Evolutionary conservation across 331 rosid species (phyloP).

Genomic region (Dryas integrifolia): DNA sequence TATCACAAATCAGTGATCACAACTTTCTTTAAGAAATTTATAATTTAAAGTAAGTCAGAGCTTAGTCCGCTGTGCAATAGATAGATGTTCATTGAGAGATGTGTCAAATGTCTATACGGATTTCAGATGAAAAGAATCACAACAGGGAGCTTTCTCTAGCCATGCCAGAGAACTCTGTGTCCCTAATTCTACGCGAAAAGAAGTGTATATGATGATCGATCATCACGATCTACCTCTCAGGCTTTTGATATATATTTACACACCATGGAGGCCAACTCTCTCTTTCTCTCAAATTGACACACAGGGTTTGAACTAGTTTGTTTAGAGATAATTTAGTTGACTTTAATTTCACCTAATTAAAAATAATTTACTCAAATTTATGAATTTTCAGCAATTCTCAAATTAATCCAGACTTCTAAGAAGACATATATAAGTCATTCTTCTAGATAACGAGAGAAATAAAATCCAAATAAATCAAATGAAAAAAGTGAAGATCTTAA

Average conservation of each 20-base stretch:
- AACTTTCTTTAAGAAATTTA: not conserved
- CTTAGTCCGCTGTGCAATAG: conserved; percentile 12
- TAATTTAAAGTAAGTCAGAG: not conserved
- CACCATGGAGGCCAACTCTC: not conserved
- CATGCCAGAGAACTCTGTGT: conserved; percentile 8
- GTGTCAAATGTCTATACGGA: conserved; percentile 6
- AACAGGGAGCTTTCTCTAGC: not conserved
- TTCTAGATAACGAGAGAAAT: too few relatives aligned
- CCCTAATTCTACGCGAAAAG: conserved; percentile 1
- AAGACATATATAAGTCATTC: too few relatives aligned
- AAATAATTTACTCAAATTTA: too few relatives aligned
- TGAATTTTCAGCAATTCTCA: too few relatives aligned
- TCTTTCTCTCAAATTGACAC: not conserved
- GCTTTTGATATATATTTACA: conserved; percentile 3
- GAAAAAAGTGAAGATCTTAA: too few relatives aligned
- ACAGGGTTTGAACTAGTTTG: not conserved
- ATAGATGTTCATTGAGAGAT: conserved; percentile 8
- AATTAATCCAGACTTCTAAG: too few relatives aligned
- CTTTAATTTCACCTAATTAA: not conserved
- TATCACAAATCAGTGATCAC: not conserved
- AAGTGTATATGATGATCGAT: not conserved
- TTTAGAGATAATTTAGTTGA: not conserved
- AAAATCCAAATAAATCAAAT: too few relatives aligned
- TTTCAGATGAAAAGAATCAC: conserved; percentile 7
- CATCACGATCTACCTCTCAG: not conserved